Conservation (phyloP, 768 basidiomycete species). For the Hericium alpestre region DNA sequence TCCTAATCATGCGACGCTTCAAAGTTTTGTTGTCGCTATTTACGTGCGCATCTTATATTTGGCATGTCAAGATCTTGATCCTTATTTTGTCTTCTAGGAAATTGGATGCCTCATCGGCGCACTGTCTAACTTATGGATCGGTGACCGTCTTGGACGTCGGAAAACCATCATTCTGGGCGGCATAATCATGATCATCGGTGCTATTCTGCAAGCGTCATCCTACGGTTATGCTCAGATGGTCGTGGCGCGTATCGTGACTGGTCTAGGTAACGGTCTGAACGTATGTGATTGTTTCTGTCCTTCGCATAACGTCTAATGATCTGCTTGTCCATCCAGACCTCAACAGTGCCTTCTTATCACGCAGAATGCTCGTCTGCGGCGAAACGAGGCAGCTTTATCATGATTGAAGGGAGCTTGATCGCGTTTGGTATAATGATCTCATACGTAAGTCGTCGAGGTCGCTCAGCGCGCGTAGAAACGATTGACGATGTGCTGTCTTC, state of each 20-base stretch:
- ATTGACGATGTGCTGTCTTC: neutral
- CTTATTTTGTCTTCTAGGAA: slow-evolving; percentile 29
- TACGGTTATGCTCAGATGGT: slow-evolving; percentile 52
- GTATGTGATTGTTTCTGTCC: slow-evolving; percentile 17
- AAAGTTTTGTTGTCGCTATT: slow-evolving; percentile 49
- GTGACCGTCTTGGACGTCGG: slow-evolving; percentile 50
- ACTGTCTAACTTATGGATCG: slow-evolving; percentile 48
- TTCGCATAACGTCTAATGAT: neutral
- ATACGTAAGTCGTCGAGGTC: neutral
- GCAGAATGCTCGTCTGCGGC: slow-evolving; percentile 56
- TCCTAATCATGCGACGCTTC: slow-evolving; percentile 41
- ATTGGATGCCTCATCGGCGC: slow-evolving; percentile 57
- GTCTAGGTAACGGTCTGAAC: slow-evolving; percentile 57
- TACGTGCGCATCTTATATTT: slow-evolving; percentile 28
- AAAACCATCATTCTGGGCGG: slow-evolving; percentile 49
- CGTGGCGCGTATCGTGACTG: slow-evolving; percentile 49
- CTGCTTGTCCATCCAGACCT: slow-evolving; percentile 31
- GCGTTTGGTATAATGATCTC: slow-evolving; percentile 55
- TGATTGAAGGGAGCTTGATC: slow-evolving; percentile 56
- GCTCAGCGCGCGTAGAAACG: too few species aligned
- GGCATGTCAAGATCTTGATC: neutral
- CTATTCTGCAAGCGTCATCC: slow-evolving; percentile 47
- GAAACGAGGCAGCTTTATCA: slow-evolving; percentile 49
- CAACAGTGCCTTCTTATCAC: slow-evolving; percentile 55
- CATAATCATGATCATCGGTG: slow-evolving; percentile 51